These are phyloP conservation scores for Spiromyces aspiralis DNA, from an alignment of 371 early-diverging fungal genomes.

Conservation along the genomic window DNA sequence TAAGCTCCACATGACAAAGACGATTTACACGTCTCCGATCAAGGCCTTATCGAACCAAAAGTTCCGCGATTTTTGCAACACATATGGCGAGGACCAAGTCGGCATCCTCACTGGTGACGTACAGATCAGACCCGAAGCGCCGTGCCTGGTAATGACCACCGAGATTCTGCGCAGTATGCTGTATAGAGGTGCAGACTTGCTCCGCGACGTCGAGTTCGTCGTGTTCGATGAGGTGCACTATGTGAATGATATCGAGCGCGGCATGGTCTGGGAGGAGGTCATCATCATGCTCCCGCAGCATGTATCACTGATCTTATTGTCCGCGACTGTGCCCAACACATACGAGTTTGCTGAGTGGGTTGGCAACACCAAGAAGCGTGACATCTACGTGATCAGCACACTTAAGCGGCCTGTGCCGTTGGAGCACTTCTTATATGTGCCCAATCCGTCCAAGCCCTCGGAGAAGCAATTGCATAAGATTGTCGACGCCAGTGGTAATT, in stretches of 20 bases:
- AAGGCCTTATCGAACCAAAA: constrained; percentile 99
- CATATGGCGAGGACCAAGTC: constrained; percentile 78
- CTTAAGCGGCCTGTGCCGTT: constrained; percentile 93
- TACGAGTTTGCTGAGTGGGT: constrained; percentile 99
- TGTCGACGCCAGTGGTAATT: constrained; percentile 51
- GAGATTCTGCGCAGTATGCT: constrained; percentile 98
- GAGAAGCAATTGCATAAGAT: constrained; percentile 68
- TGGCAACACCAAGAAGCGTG: constrained; percentile 91
- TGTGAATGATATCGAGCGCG: constrained; percentile 96
- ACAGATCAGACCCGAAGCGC: constrained; percentile 92
- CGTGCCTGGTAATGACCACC: constrained; percentile 98
- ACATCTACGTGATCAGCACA: constrained; percentile 97
- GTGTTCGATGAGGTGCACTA: constrained; percentile 99
- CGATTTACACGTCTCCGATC: constrained; percentile 99
- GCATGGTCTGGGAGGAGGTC: constrained; percentile 99
- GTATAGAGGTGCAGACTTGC: constrained; percentile 92
- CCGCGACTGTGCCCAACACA: constrained; percentile 99
- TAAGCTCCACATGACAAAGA: constrained; percentile 88
- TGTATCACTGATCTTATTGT: constrained; percentile 83
- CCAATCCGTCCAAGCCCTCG: neutral
- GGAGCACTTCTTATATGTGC: constrained; percentile 84
- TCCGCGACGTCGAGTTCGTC: constrained; percentile 98
- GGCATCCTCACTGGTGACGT: constrained; percentile 99
- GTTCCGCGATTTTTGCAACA: constrained; percentile 89
- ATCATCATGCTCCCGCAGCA: constrained; percentile 97